Conservation (phyloP, 2,329 filamentous ascomycete genomes). For the Clonostachys rhizophaga region DNA sequence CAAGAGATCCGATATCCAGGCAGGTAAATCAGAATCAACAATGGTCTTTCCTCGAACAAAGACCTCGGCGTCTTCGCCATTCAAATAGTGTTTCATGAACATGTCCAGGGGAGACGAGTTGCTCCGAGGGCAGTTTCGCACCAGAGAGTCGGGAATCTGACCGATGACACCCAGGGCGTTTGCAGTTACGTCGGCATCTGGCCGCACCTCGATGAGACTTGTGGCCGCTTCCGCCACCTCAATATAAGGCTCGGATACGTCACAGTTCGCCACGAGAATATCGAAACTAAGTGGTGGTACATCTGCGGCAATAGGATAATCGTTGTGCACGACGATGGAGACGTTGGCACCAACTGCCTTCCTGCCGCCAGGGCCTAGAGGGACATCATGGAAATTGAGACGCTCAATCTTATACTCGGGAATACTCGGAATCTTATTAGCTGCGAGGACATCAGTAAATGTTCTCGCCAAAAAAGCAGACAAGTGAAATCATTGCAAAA, state of each 20-base stretch:
- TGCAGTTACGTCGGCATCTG: slow-evolving; percentile 62
- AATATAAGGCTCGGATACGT: slow-evolving; percentile 66
- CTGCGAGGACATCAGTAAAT: slow-evolving; percentile 37
- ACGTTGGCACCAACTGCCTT: slow-evolving; percentile 78
- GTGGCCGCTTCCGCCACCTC: slow-evolving; percentile 74
- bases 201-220: slow-evolving; percentile 59
- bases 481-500: slow-evolving; percentile 2
- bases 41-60: slow-evolving; percentile 77
- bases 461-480: slow-evolving; percentile 20
- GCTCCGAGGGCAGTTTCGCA: slow-evolving; percentile 68
- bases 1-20: slow-evolving; percentile 78
- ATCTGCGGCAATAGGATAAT: slow-evolving; percentile 71
- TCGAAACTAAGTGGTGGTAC: slow-evolving; percentile 81
- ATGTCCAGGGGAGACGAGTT: slow-evolving; percentile 79
- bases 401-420: slow-evolving; percentile 80
- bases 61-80: slow-evolving; percentile 72
- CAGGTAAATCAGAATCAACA: slow-evolving; percentile 63
- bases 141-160: slow-evolving; percentile 70
- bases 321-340: slow-evolving; percentile 66
- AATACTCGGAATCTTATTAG: slow-evolving; percentile 67
- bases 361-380: slow-evolving; percentile 28
- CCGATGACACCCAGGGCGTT: slow-evolving; percentile 69
- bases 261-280: slow-evolving; percentile 80
- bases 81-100: slow-evolving; percentile 76
- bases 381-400: slow-evolving; percentile 74